Conservation (phyloP, 2,329 filamentous ascomycete genomes). For the Fusarium anguioides region DNA sequence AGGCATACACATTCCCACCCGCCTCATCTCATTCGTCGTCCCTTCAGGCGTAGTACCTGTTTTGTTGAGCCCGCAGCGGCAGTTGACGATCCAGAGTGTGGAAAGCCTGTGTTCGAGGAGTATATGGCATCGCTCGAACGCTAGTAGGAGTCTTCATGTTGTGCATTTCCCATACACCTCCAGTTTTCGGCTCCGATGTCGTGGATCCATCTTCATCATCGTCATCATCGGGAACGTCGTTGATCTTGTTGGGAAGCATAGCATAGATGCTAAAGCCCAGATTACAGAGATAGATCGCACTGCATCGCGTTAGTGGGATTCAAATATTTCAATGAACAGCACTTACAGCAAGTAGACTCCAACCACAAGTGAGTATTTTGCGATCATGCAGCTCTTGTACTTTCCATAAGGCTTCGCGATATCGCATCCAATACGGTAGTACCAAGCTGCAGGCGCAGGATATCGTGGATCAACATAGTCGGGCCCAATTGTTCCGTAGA, state of each 20-base stretch:
- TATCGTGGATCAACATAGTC: conserved; percentile 75
- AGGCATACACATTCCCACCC: background rate
- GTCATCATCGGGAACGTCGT: conserved; percentile 59
- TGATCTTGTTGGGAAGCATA: conserved; percentile 66
- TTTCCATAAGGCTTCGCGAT: conserved; percentile 66
- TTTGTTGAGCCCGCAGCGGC: conserved; percentile 57
- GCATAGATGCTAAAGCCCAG: conserved; percentile 69
- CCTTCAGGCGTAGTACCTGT: conserved; percentile 28
- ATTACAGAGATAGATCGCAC: conserved; percentile 70
- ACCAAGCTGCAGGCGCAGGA: conserved; percentile 76
- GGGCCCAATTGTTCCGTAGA: conserved; percentile 77
- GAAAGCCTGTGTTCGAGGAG: conserved; percentile 75
- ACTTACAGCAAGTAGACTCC: conserved; percentile 76
- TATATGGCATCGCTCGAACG: conserved; percentile 60
- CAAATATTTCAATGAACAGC: background rate
- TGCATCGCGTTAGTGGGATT: conserved; percentile 44
- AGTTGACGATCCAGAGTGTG: conserved; percentile 69
- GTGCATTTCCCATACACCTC: conserved; percentile 69
- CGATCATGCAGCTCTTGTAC: conserved; percentile 71
- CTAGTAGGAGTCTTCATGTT: conserved; percentile 56
- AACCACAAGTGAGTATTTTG: conserved; percentile 73
- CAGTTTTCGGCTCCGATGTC: conserved; percentile 52
- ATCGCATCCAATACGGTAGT: conserved; percentile 76
- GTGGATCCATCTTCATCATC: conserved; percentile 55
- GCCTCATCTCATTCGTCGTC: background rate